Base-by-base conservation (phyloP, 371 early-diverging fungal species). In the Mucor racemosus region DNA sequence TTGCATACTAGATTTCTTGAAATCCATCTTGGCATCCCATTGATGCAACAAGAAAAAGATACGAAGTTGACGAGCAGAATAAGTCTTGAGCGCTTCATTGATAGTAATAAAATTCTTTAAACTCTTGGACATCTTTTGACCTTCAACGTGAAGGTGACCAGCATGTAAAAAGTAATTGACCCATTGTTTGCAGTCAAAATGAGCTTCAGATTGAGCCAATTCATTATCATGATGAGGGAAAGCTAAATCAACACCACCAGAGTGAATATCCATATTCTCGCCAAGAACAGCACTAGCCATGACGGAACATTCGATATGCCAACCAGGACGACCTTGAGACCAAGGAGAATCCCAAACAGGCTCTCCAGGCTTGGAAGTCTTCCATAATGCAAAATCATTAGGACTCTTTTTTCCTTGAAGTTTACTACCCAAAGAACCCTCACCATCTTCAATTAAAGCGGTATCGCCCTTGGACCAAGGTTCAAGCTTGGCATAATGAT, bases 211-310 rank as follows among this genome's bases (percentile, higher is more conserved):
- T 82, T 99, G 99, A 7, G 99, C 99, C 55, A 99, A 73, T 80
- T 99, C 99, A 73, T 99, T 99, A 77, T 99, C 99, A 82, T 99
- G 99, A 77, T 99, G 99, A 48, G 99, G 99, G 89, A 99, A 99
- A 13, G 93, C 92, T 50, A 99, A 84, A 84, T 99, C 99, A 63
- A 95, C 91, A 35, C 99, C 99, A 62, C 99, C 99, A 17, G 96
- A 91, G 82, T 99, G 99, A 73, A 99, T 94, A 80, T 99, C 99
- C 76, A 99, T 88, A 38, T 86, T 82, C 33, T 89, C 85, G 17
- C 95, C 97, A 57, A 99, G 79, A 19, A 99, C 89, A 73, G 96
- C 97, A 69, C 94, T 86, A 8, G 99, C 98, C 99, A 99, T 99
- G 21, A 91, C 99, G 15, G 96, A 95, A 91, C 99, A 99, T 84